A percentile compares a stretch with the other conserved stretches of the same genome.
Conservation (phyloP, 139 green algal genomes). For the Coccomyxa sp. region DNA sequence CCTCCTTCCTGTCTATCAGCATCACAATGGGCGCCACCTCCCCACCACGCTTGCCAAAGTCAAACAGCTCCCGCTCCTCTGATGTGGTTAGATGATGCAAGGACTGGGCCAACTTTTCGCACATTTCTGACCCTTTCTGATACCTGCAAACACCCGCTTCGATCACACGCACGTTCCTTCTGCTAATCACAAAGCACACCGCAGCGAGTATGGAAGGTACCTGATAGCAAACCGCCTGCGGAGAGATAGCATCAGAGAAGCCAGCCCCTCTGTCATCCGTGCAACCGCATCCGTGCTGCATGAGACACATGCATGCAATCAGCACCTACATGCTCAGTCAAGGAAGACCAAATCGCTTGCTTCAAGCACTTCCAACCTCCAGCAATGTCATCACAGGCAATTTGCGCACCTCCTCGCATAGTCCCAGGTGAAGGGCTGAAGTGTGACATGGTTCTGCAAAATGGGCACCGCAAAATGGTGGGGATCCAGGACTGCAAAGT, state of each 20-base stretch:
- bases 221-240: conserved; percentile 72
- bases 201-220: neutral
- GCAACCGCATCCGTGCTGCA: conserved; percentile 36
- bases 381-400: neutral
- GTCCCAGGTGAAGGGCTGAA: conserved; percentile 47
- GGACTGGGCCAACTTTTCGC: conserved; percentile 61
- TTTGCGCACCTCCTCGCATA: conserved; percentile 28
- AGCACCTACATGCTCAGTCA: neutral
- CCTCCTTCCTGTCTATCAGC: conserved; percentile 78
- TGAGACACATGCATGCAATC: neutral
- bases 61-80: conserved; percentile 68
- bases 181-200: neutral
- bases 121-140: conserved; percentile 64
- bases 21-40: conserved; percentile 67
- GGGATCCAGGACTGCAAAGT: conserved; percentile 76
- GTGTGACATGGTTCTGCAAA: conserved; percentile 22
- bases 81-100: conserved; percentile 59
- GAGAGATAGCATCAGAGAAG: conserved; percentile 72
- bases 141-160: conserved; percentile 36
- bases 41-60: conserved; percentile 64
- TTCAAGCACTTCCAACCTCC: neutral
- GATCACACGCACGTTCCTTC: neutral
- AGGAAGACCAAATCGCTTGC: neutral
- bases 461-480: conserved; percentile 82
- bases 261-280: conserved; percentile 75